Percentiles rank a stretch among this genome's conserved stretches.
phyloP scores from a whole-genome alignment of 1,284 basidiomycete genomes.

The Cutaneotrichosporon daszewskae region DNA sequence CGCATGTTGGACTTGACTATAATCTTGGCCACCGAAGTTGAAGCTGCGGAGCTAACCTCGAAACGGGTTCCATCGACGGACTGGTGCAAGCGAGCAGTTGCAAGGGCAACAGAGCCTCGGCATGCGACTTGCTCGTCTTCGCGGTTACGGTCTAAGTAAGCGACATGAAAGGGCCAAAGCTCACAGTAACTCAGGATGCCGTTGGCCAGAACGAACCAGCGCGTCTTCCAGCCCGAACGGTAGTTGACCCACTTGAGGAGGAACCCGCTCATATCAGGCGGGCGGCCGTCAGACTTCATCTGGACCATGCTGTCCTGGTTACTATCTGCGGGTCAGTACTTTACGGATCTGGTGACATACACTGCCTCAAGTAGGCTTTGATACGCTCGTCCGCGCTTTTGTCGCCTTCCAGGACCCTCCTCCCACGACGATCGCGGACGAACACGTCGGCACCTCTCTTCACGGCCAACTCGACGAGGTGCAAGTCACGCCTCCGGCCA shows the following conservation, averaged over 20 bases:
- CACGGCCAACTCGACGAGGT: slow-evolving; percentile 74
- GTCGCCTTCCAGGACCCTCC: slow-evolving; percentile 64
- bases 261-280: slow-evolving; percentile 66
- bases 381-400: slow-evolving; percentile 63
- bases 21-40: slow-evolving; percentile 59
- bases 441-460: slow-evolving; percentile 87
- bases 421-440: slow-evolving; percentile 72
- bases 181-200: slow-evolving; percentile 68
- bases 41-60: slow-evolving; percentile 62
- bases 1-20: slow-evolving; percentile 87
- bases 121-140: slow-evolving; percentile 85
- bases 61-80: slow-evolving; percentile 58
- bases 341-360: slow-evolving; percentile 49
- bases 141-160: slow-evolving; percentile 61
- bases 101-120: slow-evolving; percentile 84
- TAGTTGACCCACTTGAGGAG: slow-evolving; percentile 47
- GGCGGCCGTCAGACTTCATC: slow-evolving; percentile 46
- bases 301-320: slow-evolving; percentile 60
- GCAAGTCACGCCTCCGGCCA: slow-evolving; percentile 71
- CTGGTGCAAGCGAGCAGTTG: slow-evolving; percentile 63
- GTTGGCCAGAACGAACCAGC: slow-evolving; percentile 90
- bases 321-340: slow-evolving; percentile 55
- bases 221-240: slow-evolving; percentile 70
- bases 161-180: not conserved
- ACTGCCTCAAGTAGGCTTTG: slow-evolving; percentile 75